phyloP scores from a whole-genome alignment of 2,329 filamentous ascomycete species.

The Fusarium denticulatum region DNA sequence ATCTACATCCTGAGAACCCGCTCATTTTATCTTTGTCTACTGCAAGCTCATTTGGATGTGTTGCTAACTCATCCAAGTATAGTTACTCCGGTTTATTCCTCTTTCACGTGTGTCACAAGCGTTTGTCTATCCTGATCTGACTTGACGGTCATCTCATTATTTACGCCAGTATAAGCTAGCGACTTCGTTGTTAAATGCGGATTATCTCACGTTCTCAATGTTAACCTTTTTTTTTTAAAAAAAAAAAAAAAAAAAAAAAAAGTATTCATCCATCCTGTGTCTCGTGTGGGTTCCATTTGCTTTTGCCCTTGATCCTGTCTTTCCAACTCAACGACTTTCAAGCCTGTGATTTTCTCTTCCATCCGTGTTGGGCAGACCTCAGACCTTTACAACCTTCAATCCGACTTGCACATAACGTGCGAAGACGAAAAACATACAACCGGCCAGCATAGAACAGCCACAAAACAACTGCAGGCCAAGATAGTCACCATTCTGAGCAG shows the following conservation, averaged over 20 bases:
- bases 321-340: not conserved
- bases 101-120: not conserved
- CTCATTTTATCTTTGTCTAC: not conserved
- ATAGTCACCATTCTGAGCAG: constrained; percentile 61
- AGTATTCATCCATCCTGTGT: not conserved
- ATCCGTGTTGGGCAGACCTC: not conserved
- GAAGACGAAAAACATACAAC: constrained; percentile 41
- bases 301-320: not conserved
- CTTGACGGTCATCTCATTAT: not conserved
- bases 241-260: too few relatives aligned
- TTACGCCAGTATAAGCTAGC: not conserved
- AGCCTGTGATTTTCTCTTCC: not conserved
- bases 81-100: not conserved
- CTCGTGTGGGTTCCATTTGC: not conserved
- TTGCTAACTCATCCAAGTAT: not conserved
- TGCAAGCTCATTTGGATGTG: not conserved
- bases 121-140: not conserved
- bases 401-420: constrained; percentile 51
- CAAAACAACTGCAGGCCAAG: constrained; percentile 72
- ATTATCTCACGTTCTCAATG: not conserved
- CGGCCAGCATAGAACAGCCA: constrained; percentile 59
- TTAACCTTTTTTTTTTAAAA: not conserved
- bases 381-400: constrained; percentile 49
- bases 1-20: constrained; percentile 36
- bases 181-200: not conserved